Evolutionary conservation across 2,329 filamentous ascomycete genomes (phyloP).

Genomic region (Talaromyces sp.): DNA sequence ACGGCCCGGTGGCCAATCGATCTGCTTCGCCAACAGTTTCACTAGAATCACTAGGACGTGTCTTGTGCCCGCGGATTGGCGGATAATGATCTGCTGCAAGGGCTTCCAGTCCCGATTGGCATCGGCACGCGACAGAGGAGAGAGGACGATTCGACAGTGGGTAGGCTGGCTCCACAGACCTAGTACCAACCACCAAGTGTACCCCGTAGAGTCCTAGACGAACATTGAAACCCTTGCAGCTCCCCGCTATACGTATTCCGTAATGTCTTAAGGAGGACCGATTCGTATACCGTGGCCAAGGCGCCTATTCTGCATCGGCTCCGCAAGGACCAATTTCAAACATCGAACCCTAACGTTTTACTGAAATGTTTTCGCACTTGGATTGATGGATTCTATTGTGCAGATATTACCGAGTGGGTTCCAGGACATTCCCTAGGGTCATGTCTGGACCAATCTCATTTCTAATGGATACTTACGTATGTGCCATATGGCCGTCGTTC

Average conservation of each 20-base stretch:
- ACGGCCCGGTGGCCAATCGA: not conserved
- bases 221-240: not conserved
- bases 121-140: too few relatives aligned
- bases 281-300: not conserved
- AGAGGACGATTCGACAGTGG: too few relatives aligned
- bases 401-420: not conserved
- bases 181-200: too few relatives aligned
- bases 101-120: too few relatives aligned
- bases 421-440: not conserved
- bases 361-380: not conserved
- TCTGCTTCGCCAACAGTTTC: conserved; percentile 9
- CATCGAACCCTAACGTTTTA: not conserved
- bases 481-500: not conserved
- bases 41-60: too few relatives aligned
- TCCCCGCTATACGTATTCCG: not conserved
- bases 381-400: not conserved
- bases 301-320: not conserved
- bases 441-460: not conserved
- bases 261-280: not conserved
- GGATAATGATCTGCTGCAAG: too few relatives aligned
- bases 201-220: too few relatives aligned
- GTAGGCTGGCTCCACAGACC: too few relatives aligned
- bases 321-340: conserved; percentile 8
- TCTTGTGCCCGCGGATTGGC: too few relatives aligned
- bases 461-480: not conserved